phyloP scores from a whole-genome alignment of 805 yeast species.

The Blastobotrys peoriensis region DNA sequence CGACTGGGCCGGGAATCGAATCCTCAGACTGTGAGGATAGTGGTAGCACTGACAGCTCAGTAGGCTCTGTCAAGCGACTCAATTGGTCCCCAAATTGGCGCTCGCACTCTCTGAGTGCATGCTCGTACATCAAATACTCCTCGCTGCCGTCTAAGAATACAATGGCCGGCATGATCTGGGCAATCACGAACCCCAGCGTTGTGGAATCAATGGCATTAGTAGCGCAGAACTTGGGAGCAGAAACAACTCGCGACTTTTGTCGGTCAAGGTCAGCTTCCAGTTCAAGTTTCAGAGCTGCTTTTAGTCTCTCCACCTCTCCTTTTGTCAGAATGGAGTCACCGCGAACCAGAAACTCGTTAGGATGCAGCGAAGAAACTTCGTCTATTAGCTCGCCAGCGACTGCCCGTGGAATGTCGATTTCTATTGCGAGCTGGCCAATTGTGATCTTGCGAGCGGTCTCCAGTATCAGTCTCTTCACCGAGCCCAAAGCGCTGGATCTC shows the following conservation, averaged over 20 bases:
- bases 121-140: background rate
- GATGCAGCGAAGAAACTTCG: background rate
- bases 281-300: slow-evolving; percentile 1
- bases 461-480: slow-evolving; percentile 6
- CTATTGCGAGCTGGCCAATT: slow-evolving; percentile 12
- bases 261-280: too few relatives aligned
- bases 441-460: slow-evolving; percentile 14
- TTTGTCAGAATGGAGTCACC: slow-evolving; percentile 6
- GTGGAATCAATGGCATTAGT: too few relatives aligned
- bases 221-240: too few relatives aligned
- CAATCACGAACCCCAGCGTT: too few relatives aligned
- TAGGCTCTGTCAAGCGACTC: background rate
- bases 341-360: background rate
- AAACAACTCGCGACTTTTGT: too few relatives aligned
- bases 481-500: slow-evolving; percentile 3
- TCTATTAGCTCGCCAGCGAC: slow-evolving; percentile 8
- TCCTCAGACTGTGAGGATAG: background rate
- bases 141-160: background rate
- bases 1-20: background rate
- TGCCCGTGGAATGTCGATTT: slow-evolving; percentile 13
- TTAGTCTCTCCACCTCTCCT: slow-evolving; percentile 9
- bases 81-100: background rate
- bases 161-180: too few relatives aligned
- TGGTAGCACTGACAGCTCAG: background rate
- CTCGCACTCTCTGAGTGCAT: background rate